Evolutionary conservation across 192 early-diverging fungal genomes (phyloP).

Genomic region (Dispira parvispora): DNA sequence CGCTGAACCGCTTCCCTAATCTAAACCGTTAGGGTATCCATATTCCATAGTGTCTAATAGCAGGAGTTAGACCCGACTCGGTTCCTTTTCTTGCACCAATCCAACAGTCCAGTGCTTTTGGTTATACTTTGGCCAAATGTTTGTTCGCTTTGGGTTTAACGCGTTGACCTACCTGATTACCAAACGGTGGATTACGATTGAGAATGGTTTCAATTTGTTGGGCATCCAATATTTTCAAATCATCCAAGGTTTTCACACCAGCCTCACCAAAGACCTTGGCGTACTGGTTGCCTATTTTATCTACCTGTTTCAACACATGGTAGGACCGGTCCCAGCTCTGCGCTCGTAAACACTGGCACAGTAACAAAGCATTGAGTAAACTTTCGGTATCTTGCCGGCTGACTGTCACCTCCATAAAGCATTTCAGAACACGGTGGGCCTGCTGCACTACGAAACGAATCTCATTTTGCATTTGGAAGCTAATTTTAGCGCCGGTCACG

Average conservation of each 20-base stretch:
- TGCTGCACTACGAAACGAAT: not conserved
- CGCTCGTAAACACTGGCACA: constrained; percentile 1
- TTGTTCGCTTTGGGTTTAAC: no score
- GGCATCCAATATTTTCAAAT: not conserved
- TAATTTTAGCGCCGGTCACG: not conserved
- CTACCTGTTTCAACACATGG: not conserved
- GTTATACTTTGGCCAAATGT: no score
- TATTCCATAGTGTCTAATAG: no score
- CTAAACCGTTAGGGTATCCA: no score
- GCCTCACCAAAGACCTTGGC: not conserved
- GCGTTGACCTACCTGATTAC: not conserved
- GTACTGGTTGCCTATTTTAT: constrained; percentile 7
- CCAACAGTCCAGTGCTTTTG: no score
- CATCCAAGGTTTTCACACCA: constrained; percentile 1
- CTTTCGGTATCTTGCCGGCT: no score
- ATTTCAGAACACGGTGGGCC: not conserved
- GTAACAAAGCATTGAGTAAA: not conserved
- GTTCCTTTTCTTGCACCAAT: no score
- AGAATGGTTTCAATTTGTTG: constrained; percentile 5
- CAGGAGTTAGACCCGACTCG: no score
- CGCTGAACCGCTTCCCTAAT: no score
- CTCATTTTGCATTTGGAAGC: constrained; percentile 2
- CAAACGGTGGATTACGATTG: constrained; percentile 7
- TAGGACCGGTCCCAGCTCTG: constrained; percentile 7
- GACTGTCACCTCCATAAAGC: not conserved